These are phyloP conservation scores for Colletotrichum filicis DNA, from an alignment of 2,329 filamentous ascomycete species.

Conservation along the genomic window DNA sequence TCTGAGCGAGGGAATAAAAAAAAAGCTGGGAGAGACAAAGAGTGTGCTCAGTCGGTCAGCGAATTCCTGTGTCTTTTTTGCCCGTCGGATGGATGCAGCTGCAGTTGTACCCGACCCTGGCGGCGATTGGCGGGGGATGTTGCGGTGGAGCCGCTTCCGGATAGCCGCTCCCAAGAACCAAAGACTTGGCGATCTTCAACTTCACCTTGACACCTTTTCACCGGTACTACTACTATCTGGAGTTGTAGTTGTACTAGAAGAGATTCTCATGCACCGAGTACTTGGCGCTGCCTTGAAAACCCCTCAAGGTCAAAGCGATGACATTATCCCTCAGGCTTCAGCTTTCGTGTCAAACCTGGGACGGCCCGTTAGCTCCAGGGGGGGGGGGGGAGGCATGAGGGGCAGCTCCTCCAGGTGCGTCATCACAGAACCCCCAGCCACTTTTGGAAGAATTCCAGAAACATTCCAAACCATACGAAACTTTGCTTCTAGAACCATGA, in stretches of 20 bases:
- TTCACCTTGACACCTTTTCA: not conserved
- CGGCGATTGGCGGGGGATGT: slow-evolving; percentile 17
- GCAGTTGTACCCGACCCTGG: slow-evolving; percentile 10
- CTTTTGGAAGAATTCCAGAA: not conserved
- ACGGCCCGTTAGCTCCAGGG: slow-evolving; percentile 3
- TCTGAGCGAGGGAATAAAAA: not conserved
- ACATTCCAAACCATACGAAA: not conserved
- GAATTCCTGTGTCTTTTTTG: not conserved
- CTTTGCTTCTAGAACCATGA: too few species aligned
- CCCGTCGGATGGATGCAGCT: slow-evolving; percentile 12
- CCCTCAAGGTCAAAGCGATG: not conserved
- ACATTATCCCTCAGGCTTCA: not conserved
- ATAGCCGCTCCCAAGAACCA: slow-evolving; percentile 17
- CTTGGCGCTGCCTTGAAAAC: not conserved
- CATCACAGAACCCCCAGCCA: not conserved
- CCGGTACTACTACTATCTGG: not conserved
- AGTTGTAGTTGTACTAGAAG: not conserved
- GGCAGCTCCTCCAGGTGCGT: not conserved
- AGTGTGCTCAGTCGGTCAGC: not conserved
- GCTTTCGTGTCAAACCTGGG: not conserved
- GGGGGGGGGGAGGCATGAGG: not conserved
- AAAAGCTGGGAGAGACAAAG: not conserved
- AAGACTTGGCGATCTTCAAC: slow-evolving; percentile 13
- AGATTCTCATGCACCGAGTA: not conserved
- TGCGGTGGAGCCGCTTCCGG: slow-evolving; percentile 30